These are phyloP conservation scores for Penicillium pulvis DNA, from an alignment of 495 filamentous ascomycete genomes.

Conservation along the genomic window DNA sequence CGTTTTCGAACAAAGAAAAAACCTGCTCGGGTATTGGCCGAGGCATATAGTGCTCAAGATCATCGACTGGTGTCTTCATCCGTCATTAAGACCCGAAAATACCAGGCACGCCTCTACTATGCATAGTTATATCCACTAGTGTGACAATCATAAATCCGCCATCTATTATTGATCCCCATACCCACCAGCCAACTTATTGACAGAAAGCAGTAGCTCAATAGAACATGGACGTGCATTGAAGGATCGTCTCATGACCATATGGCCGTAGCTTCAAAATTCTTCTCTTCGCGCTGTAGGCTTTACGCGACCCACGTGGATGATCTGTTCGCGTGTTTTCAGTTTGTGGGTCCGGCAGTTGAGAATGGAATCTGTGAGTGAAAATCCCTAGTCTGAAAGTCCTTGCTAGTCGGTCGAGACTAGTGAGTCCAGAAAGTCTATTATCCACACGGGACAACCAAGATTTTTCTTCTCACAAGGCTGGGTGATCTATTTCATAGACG, in stretches of 20 bases:
- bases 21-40: slow-evolving; percentile 9
- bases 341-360: neutral
- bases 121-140: neutral
- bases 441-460: neutral
- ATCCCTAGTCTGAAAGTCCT: neutral
- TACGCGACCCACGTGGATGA: neutral
- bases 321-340: neutral
- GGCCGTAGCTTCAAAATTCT: neutral
- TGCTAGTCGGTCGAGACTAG: neutral
- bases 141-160: neutral
- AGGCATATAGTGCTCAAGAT: slow-evolving; percentile 13
- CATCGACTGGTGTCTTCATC: slow-evolving; percentile 14
- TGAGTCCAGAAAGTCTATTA: neutral
- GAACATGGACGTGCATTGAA: neutral
- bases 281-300: neutral
- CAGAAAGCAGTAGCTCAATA: neutral
- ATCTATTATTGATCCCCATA: neutral
- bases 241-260: neutral
- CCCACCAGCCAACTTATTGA: neutral
- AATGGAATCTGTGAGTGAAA: neutral
- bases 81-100: slow-evolving; percentile 5
- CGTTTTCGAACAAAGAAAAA: slow-evolving; percentile 6
- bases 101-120: slow-evolving; percentile 9
- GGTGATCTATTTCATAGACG: neutral
- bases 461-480: neutral